phyloP scores from a whole-genome alignment of 495 filamentous ascomycete species.

The Parathielavia appendiculata region DNA sequence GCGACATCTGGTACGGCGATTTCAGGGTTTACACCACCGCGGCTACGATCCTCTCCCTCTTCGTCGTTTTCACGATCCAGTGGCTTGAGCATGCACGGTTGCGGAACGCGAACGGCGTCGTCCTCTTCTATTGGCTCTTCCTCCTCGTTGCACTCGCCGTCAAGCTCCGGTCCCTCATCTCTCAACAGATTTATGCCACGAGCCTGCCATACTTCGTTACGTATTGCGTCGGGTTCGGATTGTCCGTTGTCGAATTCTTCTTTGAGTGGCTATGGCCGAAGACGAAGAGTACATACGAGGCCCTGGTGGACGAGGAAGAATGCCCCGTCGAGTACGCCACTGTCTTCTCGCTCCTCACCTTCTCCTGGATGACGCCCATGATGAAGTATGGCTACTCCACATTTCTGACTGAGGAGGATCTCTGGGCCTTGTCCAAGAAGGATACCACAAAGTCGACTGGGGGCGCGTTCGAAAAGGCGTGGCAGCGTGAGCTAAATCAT shows the following conservation, averaged over 20 bases:
- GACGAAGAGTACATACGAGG: conserved; percentile 75
- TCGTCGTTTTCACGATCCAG: conserved; percentile 78
- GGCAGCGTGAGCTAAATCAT: conserved; percentile 71
- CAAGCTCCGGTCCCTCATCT: conserved; percentile 83
- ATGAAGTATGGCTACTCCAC: conserved; percentile 94
- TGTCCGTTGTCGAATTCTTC: conserved; percentile 68
- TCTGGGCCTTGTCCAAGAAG: conserved; percentile 82
- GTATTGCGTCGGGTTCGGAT: conserved; percentile 67
- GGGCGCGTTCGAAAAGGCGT: conserved; percentile 62
- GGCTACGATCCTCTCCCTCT: conserved; percentile 68
- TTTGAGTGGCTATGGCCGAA: conserved; percentile 93
- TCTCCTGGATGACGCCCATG: conserved; percentile 97
- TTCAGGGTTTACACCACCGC: conserved; percentile 90
- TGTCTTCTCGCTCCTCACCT: conserved; percentile 89
- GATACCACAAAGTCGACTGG: conserved; percentile 73
- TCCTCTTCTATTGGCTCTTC: conserved; percentile 94
- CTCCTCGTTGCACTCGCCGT: conserved; percentile 74
- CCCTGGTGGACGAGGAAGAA: conserved; percentile 76
- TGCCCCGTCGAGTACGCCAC: conserved; percentile 94
- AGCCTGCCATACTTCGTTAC: conserved; percentile 71
- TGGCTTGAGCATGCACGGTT: conserved; percentile 87
- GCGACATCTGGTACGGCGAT: conserved; percentile 67
- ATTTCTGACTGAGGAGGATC: conserved; percentile 90
- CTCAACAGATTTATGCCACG: conserved; percentile 61
- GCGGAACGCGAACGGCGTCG: conserved; percentile 85